phyloP scores from a whole-genome alignment of 805 yeast species.

The Cyberlindnera japonica region DNA sequence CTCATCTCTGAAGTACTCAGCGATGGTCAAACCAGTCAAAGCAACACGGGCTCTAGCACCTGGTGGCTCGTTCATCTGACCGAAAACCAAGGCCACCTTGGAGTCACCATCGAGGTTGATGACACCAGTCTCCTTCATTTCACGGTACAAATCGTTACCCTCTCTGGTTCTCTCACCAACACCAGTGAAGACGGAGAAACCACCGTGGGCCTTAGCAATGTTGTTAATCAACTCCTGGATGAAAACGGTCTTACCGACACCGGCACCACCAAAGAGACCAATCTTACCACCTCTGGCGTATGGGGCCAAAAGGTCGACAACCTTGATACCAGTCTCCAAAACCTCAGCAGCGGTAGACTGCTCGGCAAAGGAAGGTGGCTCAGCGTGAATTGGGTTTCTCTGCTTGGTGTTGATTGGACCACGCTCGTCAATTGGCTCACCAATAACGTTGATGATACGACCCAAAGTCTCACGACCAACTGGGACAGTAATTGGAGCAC shows the following conservation, averaged over 20 bases:
- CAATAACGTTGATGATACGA: slow-evolving; percentile 95
- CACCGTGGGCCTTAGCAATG: slow-evolving; percentile 99
- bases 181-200: slow-evolving; percentile 99
- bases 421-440: slow-evolving; percentile 99
- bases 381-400: slow-evolving; percentile 98
- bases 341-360: slow-evolving; percentile 98
- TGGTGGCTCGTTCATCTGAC: slow-evolving; percentile 99
- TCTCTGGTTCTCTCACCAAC: slow-evolving; percentile 99
- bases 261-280: slow-evolving; percentile 99
- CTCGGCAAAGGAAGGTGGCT: slow-evolving; percentile 93
- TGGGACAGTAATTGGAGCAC: slow-evolving; percentile 98
- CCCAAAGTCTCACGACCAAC: slow-evolving; percentile 99
- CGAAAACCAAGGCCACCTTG: slow-evolving; percentile 98
- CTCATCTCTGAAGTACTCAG: slow-evolving; percentile 99
- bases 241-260: slow-evolving; percentile 99
- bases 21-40: slow-evolving; percentile 98
- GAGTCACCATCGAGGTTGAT: slow-evolving; percentile 99
- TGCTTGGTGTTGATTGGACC: slow-evolving; percentile 93
- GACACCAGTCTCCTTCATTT: slow-evolving; percentile 99
- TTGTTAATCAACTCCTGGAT: slow-evolving; percentile 99
- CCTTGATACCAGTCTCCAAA: slow-evolving; percentile 99
- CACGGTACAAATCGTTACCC: slow-evolving; percentile 99
- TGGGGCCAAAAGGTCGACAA: slow-evolving; percentile 98
- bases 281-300: slow-evolving; percentile 99
- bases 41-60: slow-evolving; percentile 99